These are phyloP conservation scores for Kwoniella heveanensis DNA, from an alignment of 768 basidiomycete species.

Conservation along the genomic window DNA sequence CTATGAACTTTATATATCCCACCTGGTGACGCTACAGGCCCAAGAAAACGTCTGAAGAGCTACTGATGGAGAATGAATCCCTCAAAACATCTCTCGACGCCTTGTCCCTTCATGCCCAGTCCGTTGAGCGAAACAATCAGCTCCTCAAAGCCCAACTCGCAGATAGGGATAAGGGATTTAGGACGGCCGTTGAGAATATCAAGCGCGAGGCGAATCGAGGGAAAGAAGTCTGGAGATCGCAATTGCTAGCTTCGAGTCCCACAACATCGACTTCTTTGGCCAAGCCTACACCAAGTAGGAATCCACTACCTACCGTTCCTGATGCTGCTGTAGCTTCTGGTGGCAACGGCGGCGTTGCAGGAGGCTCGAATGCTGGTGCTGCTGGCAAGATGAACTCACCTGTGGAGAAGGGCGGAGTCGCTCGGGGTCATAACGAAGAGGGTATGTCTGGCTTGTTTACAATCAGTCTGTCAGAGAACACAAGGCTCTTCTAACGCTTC, in stretches of 20 bases:
- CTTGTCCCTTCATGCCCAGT: conserved; percentile 43
- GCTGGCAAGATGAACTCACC: too few species aligned
- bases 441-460: background rate
- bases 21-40: conserved; percentile 3
- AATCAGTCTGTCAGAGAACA: too few species aligned
- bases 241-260: conserved; percentile 5
- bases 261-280: background rate
- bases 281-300: background rate
- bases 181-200: conserved; percentile 42
- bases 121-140: conserved; percentile 40
- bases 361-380: too few species aligned
- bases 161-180: conserved; percentile 45
- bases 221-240: conserved; percentile 19
- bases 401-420: background rate
- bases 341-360: too few species aligned
- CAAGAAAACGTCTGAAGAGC: conserved; percentile 53
- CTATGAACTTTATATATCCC: too few species aligned
- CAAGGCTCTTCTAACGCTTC: too few species aligned
- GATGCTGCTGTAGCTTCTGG: background rate
- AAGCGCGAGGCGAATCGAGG: conserved; percentile 40
- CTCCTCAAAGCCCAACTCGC: conserved; percentile 28
- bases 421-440: background rate
- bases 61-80: conserved; percentile 49
- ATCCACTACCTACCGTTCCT: background rate
- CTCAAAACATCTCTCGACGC: conserved; percentile 50